Evolutionary conservation across 2,329 filamentous ascomycete species (phyloP), one percentile per base, ranked within the genome.

Genomic region (Trematosphaeria pertusa): DNA sequence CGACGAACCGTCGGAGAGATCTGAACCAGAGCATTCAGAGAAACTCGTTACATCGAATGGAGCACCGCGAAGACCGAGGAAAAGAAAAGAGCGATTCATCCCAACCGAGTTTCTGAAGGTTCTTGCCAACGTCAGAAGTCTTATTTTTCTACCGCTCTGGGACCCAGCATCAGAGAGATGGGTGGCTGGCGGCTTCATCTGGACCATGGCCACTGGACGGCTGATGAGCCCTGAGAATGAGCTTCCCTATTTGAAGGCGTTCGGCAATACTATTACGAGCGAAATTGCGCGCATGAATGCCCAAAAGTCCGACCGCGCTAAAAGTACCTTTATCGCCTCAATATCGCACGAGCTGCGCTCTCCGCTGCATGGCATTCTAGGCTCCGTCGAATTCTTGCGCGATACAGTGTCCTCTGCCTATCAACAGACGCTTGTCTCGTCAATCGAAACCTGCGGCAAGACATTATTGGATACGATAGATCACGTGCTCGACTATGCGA

Each of bases 361-460:
- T 1, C 83, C 84, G 0, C 69, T 87, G 0, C 83, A 86, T 49
- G 84, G 83, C 2, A 78, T 86, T n/a, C 67, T 86, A 0, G 77
- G 81, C 0, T 66, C 67, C 3, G 58, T 70, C 2, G 64, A 67
- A 34, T 67, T 69, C 20, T 54, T 70, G 2, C 56, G 58, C 11
- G 66, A 69, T 28, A 66, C 65, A 5, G 56, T 63, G 2, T 54
- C 59, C 12, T 59, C 57, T 5, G 50, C 62, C 4, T 68, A 66
- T 21, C 66, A 81, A 73, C 46, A 86, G 3, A 64, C 62, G 1
- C 50, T 73, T 19, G 55, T 73, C 1, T 57, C 58, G 11, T 67
- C 67, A 0, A 67, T 72, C 14, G 64, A 69, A 14, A 64, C 61
- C 7, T 74, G 73, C 39, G 72, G 67, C 5, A 69, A 59, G 15